phyloP scores from a whole-genome alignment of 1,139 yeast species.

The Sugiyamaella japonica region DNA sequence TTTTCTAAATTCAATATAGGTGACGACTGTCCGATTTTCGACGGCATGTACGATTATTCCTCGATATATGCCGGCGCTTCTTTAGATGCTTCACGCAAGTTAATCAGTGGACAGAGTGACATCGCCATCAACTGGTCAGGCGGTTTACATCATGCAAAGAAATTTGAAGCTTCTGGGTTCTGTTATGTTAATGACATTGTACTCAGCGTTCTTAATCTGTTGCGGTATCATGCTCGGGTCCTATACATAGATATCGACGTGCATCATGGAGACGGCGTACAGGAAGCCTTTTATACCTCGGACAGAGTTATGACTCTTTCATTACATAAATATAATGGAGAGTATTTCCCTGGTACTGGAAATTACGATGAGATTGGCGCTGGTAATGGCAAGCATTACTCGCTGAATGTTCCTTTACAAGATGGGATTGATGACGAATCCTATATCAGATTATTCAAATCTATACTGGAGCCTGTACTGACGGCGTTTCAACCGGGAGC shows the following conservation, averaged over 20 bases:
- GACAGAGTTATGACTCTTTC: slow-evolving; percentile 95
- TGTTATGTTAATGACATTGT: slow-evolving; percentile 96
- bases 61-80: slow-evolving; percentile 89
- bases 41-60: slow-evolving; percentile 88
- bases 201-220: slow-evolving; percentile 74
- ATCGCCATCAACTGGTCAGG: slow-evolving; percentile 98
- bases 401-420: slow-evolving; percentile 88
- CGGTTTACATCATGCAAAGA: slow-evolving; percentile 95
- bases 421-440: slow-evolving; percentile 97
- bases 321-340: slow-evolving; percentile 93
- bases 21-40: slow-evolving; percentile 97
- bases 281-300: slow-evolving; percentile 93
- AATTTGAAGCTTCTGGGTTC: slow-evolving; percentile 90
- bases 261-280: slow-evolving; percentile 98
- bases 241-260: slow-evolving; percentile 92
- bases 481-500: slow-evolving; percentile 86
- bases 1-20: slow-evolving; percentile 86
- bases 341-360: slow-evolving; percentile 96
- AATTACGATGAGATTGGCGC: slow-evolving; percentile 75
- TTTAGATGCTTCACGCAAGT: slow-evolving; percentile 84
- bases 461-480: slow-evolving; percentile 84
- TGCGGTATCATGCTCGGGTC: slow-evolving; percentile 87
- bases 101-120: slow-evolving; percentile 82
- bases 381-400: slow-evolving; percentile 81
- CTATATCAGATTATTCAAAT: slow-evolving; percentile 72